A percentile compares a stretch with the other conserved stretches of the same genome.
Evolutionary conservation across 169 alveolate species (phyloP).

Genomic region (Theileria orientalis): DNA sequence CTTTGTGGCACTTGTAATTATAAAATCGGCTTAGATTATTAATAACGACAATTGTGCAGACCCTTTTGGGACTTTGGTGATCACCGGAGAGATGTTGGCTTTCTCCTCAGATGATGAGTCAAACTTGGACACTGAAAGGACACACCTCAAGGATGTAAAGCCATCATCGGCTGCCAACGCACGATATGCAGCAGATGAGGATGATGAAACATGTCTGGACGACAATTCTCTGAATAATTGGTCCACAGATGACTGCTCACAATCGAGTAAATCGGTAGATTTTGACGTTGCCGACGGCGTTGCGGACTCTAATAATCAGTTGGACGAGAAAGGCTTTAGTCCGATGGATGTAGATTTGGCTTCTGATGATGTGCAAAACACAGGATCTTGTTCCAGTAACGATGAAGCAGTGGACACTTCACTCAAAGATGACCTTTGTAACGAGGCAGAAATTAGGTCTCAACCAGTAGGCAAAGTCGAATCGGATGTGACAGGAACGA

Average conservation of each 20-base stretch:
- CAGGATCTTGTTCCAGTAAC: too few species aligned
- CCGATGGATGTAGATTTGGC: too few species aligned
- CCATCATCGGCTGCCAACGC: not conserved
- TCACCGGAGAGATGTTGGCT: conserved; percentile 6
- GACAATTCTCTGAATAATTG: not conserved
- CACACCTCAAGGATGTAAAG: not conserved
- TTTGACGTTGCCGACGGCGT: not conserved
- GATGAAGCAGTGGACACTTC: too few species aligned
- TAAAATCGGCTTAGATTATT: not conserved
- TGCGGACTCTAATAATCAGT: conserved; percentile 39
- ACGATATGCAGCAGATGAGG: not conserved
- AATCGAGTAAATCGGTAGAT: not conserved
- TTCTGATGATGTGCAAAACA: too few species aligned
- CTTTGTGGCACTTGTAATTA: too few species aligned
- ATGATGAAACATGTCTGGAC: conserved; percentile 4
- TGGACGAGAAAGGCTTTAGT: too few species aligned
- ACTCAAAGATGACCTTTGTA: too few species aligned
- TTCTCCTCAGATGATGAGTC: conserved; percentile 12
- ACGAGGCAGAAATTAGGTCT: too few species aligned
- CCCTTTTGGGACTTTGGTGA: conserved; percentile 12
- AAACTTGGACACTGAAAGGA: not conserved
- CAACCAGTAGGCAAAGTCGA: not conserved
- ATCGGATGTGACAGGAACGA: not conserved
- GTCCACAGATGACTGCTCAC: not conserved
- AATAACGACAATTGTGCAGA: conserved; percentile 4